Conservation (phyloP, 805 yeast species). For the Isabelozyma rhagii region DNA sequence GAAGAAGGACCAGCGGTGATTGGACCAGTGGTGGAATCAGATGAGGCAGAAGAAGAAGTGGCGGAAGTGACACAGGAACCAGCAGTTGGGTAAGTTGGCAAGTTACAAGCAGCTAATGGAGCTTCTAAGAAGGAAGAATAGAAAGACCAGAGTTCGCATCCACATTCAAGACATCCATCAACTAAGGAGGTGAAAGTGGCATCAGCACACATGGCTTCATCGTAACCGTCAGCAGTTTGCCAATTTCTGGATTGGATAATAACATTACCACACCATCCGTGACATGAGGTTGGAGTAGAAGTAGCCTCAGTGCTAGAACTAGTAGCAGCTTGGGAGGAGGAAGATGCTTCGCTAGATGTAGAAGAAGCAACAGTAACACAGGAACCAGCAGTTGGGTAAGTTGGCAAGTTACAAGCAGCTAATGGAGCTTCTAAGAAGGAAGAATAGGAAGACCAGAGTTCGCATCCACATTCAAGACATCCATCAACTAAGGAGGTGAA, state of each 20-base stretch:
- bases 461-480: constrained; percentile 42
- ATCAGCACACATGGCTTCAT: constrained; percentile 16
- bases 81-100: constrained; percentile 25
- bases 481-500: constrained; percentile 24
- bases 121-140: constrained; percentile 26
- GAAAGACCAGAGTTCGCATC: constrained; percentile 38
- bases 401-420: constrained; percentile 24
- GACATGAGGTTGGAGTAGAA: constrained; percentile 25
- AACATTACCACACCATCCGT: constrained; percentile 15
- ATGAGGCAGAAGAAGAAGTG: not conserved
- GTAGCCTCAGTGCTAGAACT: constrained; percentile 22
- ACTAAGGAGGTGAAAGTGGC: constrained; percentile 21
- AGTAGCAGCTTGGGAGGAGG: constrained; percentile 6
- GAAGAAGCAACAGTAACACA: constrained; percentile 1
- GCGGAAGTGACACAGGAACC: constrained; percentile 6
- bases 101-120: constrained; percentile 27
- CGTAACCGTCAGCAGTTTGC: constrained; percentile 14
- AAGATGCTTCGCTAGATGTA: not conserved
- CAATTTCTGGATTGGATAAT: not conserved
- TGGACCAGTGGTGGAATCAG: not conserved
- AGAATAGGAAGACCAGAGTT: constrained; percentile 36
- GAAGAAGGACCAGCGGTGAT: not conserved
- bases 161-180: constrained; percentile 35
- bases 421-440: constrained; percentile 24
- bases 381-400: constrained; percentile 22